Evolutionary conservation across 352 stramenopile genomes (phyloP).

Genomic region (Pythium oligandrum): DNA sequence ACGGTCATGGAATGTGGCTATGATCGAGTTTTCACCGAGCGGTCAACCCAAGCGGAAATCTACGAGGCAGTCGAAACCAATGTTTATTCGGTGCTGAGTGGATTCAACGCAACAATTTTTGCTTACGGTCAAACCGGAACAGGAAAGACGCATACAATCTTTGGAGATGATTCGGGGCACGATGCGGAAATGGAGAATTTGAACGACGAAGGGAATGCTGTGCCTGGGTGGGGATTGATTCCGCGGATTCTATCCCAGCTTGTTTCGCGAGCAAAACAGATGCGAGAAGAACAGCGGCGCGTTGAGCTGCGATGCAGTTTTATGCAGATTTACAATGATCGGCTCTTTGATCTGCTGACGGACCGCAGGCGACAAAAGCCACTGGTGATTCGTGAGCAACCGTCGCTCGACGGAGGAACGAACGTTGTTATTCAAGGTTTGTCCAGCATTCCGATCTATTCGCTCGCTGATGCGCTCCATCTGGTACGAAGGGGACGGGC

Average conservation of each 20-base stretch:
- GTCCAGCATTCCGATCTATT: constrained; percentile 38
- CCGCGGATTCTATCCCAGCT: background rate
- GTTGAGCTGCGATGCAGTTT: constrained; percentile 80
- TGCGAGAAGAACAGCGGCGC: no score
- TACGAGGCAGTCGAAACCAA: constrained; percentile 66
- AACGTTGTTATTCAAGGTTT: constrained; percentile 58
- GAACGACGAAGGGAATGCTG: no score
- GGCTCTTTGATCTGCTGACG: constrained; percentile 87
- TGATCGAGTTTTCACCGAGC: constrained; percentile 64
- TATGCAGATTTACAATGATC: constrained; percentile 95
- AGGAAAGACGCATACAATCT: constrained; percentile 92
- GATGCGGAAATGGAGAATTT: no score
- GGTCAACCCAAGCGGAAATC: constrained; percentile 68
- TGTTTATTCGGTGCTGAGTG: constrained; percentile 61
- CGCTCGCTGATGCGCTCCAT: constrained; percentile 42
- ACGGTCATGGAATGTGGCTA: constrained; percentile 62
- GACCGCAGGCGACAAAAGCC: constrained; percentile 61
- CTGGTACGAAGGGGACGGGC: constrained; percentile 41
- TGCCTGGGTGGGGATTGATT: background rate
- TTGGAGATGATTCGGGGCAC: constrained; percentile 41
- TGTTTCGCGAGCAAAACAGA: no score
- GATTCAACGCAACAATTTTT: constrained; percentile 90
- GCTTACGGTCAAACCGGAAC: constrained; percentile 90
- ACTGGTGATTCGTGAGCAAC: constrained; percentile 66
- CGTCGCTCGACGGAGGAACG: constrained; percentile 38